Conservation (phyloP, 768 basidiomycete genomes). For the Amanita fuliginea region DNA sequence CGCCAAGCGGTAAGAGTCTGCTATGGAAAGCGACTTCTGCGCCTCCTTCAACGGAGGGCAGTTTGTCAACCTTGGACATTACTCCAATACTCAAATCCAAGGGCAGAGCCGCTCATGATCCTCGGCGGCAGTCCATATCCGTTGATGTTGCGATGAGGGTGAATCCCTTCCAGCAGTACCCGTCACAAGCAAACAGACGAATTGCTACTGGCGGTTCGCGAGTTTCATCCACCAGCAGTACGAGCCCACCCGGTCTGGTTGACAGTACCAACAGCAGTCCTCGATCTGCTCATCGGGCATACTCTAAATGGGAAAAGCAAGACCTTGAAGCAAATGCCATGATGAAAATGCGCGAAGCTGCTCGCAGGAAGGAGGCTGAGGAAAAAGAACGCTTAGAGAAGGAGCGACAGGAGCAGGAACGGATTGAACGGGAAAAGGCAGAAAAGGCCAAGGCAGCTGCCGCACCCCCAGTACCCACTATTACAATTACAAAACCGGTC, state of each 20-base stretch:
- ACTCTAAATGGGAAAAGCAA: conserved; percentile 82
- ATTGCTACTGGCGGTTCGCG: conserved; percentile 31
- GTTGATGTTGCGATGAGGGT: conserved; percentile 30
- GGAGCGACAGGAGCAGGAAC: conserved; percentile 22
- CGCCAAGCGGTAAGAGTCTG: conserved; percentile 47
- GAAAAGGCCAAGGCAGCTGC: conserved; percentile 15
- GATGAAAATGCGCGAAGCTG: conserved; percentile 51
- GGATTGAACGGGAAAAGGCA: conserved; percentile 15
- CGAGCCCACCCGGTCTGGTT: conserved; percentile 21
- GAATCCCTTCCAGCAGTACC: conserved; percentile 34
- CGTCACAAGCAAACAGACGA: conserved; percentile 18
- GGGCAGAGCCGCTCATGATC: conserved; percentile 13
- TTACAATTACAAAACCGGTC: conserved; percentile 6
- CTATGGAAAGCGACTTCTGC: conserved; percentile 53
- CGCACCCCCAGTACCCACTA: conserved; percentile 8
- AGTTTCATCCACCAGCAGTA: conserved; percentile 22
- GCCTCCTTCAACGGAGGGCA: conserved; percentile 17
- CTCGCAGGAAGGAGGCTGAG: conserved; percentile 32
- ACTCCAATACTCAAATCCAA: conserved; percentile 7
- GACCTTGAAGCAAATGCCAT: conserved; percentile 75
- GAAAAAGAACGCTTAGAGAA: conserved; percentile 21
- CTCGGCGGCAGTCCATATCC: conserved; percentile 37
- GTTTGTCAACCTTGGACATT: conserved; percentile 21
- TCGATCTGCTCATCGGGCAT: conserved; percentile 24
- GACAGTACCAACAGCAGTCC: conserved; percentile 45